Conservation (phyloP, 2,329 filamentous ascomycete genomes). For the Elsinoe australis region DNA sequence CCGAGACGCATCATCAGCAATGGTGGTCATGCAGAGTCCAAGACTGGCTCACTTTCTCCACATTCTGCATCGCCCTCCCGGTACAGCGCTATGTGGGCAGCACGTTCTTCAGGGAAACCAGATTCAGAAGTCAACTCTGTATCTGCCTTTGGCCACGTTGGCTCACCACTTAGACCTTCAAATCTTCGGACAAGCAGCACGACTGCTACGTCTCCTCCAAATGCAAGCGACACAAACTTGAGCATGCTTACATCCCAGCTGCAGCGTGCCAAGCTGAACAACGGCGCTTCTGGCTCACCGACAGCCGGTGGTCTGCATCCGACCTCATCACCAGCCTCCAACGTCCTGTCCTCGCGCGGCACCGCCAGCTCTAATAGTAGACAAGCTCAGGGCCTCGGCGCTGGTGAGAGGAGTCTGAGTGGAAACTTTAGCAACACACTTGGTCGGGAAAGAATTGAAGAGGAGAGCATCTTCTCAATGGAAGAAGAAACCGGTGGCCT, state of each 20-base stretch:
- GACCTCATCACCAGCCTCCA: slow-evolving; percentile 20
- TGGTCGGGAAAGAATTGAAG: slow-evolving; percentile 25
- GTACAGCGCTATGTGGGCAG: slow-evolving; percentile 52
- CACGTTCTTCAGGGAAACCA: slow-evolving; percentile 41
- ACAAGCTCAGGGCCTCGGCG: slow-evolving; percentile 21
- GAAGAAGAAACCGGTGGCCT: slow-evolving; percentile 49
- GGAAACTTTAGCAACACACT: slow-evolving; percentile 26
- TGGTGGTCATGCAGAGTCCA: slow-evolving; percentile 34
- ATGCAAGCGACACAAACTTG: slow-evolving; percentile 48
- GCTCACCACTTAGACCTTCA: slow-evolving; percentile 51
- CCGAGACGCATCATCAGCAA: slow-evolving; percentile 37
- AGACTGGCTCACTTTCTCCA: slow-evolving; percentile 41
- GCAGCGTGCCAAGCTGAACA: slow-evolving; percentile 31
- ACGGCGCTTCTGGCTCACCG: slow-evolving; percentile 25
- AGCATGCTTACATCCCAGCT: slow-evolving; percentile 53
- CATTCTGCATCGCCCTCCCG: slow-evolving; percentile 54
- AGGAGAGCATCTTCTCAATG: slow-evolving; percentile 30
- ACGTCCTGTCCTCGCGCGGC: slow-evolving; percentile 11
- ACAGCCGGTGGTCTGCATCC: slow-evolving; percentile 16
- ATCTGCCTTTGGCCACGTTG: slow-evolving; percentile 47
- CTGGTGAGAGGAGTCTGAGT: slow-evolving; percentile 18
- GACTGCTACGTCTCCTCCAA: slow-evolving; percentile 36
- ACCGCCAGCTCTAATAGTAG: neutral
- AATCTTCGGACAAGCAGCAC: slow-evolving; percentile 43
- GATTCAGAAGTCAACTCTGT: slow-evolving; percentile 44